Evolutionary conservation across 345 rosid genomes (phyloP).

Genomic region (Acer campestre): DNA sequence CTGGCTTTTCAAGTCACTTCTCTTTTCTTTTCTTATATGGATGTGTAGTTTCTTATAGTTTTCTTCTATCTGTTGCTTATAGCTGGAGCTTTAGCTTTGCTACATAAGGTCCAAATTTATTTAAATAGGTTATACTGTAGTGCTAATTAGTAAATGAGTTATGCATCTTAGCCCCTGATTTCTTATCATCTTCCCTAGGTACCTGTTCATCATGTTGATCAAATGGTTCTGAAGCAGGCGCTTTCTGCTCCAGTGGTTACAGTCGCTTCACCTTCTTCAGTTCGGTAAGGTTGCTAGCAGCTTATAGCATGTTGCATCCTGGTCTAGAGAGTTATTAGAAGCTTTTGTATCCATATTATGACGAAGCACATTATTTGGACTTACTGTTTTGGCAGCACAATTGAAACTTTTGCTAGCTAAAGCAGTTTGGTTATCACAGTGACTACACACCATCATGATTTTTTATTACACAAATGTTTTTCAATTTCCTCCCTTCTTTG

Average conservation of each 20-base stretch:
- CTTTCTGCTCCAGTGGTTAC: constrained; percentile 74
- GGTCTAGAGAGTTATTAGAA: neutral
- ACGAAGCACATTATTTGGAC: neutral
- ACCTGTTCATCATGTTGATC: constrained; percentile 72
- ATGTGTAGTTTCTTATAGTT: neutral
- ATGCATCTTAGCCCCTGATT: constrained; percentile 19
- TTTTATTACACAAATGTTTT: neutral
- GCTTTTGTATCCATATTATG: neutral
- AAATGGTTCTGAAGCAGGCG: constrained; percentile 58
- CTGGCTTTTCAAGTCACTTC: neutral
- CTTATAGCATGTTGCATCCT: neutral
- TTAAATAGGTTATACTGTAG: neutral
- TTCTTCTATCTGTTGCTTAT: neutral
- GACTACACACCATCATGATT: constrained; percentile 7
- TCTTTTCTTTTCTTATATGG: constrained; percentile 1
- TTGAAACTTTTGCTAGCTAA: neutral
- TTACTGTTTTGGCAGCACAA: neutral
- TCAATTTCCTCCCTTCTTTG: neutral
- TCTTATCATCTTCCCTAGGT: constrained; percentile 45
- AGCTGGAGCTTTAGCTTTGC: neutral
- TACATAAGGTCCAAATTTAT: neutral
- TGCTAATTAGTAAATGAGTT: constrained; percentile 6
- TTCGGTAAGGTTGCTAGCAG: constrained; percentile 47
- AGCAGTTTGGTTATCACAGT: constrained; percentile 5
- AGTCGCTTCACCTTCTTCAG: constrained; percentile 94